phyloP scores from a whole-genome alignment of 2,329 filamentous ascomycete genomes.

The Colletotrichum sp. region DNA sequence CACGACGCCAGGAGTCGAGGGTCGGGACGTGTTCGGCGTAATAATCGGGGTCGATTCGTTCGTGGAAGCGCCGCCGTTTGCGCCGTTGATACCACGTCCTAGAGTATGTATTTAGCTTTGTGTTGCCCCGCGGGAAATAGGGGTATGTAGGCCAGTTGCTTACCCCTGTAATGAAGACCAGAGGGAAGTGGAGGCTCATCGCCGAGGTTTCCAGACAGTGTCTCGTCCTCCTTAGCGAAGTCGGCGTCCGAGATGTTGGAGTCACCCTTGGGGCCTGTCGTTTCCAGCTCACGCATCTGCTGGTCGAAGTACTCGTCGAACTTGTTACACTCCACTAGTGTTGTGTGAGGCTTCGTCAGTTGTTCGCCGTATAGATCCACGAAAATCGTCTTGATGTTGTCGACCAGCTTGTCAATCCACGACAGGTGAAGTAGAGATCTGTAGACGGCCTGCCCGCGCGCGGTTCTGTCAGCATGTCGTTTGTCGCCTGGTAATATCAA shows the following conservation, averaged over 20 bases:
- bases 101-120: background rate
- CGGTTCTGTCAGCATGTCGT: slow-evolving; percentile 4
- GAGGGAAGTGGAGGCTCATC: slow-evolving; percentile 40
- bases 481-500: background rate
- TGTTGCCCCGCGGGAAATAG: background rate
- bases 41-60: slow-evolving; percentile 72
- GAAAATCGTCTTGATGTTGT: slow-evolving; percentile 93
- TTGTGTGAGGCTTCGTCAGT: slow-evolving; percentile 80
- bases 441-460: slow-evolving; percentile 79
- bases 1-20: slow-evolving; percentile 75
- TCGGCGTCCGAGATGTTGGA: slow-evolving; percentile 30
- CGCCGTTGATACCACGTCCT: slow-evolving; percentile 38
- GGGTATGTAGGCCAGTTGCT: background rate
- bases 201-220: slow-evolving; percentile 37
- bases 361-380: slow-evolving; percentile 89
- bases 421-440: slow-evolving; percentile 92
- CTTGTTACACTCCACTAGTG: slow-evolving; percentile 75
- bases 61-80: slow-evolving; percentile 45
- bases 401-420: slow-evolving; percentile 96
- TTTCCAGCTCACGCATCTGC: slow-evolving; percentile 82
- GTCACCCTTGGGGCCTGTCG: slow-evolving; percentile 46
- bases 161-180: slow-evolving; percentile 22
- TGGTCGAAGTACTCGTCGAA: slow-evolving; percentile 97
- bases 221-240: slow-evolving; percentile 36
- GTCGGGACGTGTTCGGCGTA: slow-evolving; percentile 79